A percentile compares a stretch with the other conserved stretches of the same genome.
Evolutionary conservation across 345 rosid species (phyloP).

Genomic region (Citrus sp.): DNA sequence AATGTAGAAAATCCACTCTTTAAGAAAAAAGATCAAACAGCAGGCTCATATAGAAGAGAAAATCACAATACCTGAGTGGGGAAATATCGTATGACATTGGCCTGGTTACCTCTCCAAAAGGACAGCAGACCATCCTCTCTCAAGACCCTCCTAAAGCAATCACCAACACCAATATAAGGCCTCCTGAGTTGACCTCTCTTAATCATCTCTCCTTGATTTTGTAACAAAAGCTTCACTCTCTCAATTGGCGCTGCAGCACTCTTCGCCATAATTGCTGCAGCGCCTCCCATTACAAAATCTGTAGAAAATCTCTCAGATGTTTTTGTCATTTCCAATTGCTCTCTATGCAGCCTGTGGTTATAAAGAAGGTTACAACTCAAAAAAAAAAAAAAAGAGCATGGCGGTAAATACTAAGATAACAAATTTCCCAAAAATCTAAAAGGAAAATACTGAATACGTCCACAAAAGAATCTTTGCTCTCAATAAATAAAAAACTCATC

Average conservation of each 20-base stretch:
- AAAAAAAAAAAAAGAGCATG: neutral
- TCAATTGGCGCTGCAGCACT: conserved; percentile 89
- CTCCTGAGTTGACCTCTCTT: conserved; percentile 65
- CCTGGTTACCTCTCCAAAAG: conserved; percentile 97
- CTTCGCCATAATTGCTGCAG: conserved; percentile 71
- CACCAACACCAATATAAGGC: conserved; percentile 60
- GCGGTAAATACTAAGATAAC: neutral
- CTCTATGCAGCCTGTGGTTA: neutral
- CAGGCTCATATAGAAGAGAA: neutral
- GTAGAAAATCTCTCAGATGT: conserved; percentile 63
- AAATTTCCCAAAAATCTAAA: neutral
- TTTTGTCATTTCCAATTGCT: conserved; percentile 27
- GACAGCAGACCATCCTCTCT: conserved; percentile 81
- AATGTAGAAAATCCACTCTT: too few species aligned
- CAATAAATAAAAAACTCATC: neutral
- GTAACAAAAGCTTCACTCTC: conserved; percentile 88
- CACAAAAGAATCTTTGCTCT: neutral
- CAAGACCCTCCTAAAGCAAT: conserved; percentile 72
- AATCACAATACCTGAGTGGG: conserved; percentile 69
- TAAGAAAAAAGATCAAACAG: neutral
- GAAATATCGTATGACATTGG: conserved; percentile 82
- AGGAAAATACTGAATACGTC: neutral
- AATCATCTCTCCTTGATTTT: conserved; percentile 90
- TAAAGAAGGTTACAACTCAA: neutral
- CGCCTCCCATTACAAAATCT: conserved; percentile 81